These are phyloP conservation scores for Urochloa ruziziensis DNA, from an alignment of 176 grass and related monocot genomes.

Conservation along the genomic window DNA sequence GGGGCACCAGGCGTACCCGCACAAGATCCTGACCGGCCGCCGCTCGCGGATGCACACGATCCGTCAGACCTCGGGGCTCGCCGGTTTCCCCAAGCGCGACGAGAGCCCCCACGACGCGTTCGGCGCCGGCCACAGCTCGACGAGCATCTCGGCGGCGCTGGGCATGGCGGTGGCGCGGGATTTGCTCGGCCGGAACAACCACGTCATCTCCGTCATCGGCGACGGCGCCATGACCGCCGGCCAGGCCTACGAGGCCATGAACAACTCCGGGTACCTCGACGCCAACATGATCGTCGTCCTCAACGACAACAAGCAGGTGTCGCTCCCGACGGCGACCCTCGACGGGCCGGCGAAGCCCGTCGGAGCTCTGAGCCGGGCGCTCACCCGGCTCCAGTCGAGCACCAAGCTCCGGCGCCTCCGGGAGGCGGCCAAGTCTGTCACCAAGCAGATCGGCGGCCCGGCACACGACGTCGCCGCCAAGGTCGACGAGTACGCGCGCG, in stretches of 20 bases:
- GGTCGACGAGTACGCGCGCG: slow-evolving; percentile 83
- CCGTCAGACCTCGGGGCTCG: slow-evolving; percentile 84
- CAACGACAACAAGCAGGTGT: slow-evolving; percentile 98
- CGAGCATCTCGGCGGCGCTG: slow-evolving; percentile 90
- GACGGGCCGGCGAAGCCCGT: slow-evolving; percentile 80
- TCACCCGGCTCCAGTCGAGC: slow-evolving; percentile 89
- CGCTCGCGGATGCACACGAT: slow-evolving; percentile 87
- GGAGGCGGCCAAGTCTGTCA: slow-evolving; percentile 72
- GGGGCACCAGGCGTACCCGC: slow-evolving; percentile 90
- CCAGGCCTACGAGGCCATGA: slow-evolving; percentile 97
- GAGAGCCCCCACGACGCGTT: slow-evolving; percentile 95
- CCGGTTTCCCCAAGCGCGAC: slow-evolving; percentile 92
- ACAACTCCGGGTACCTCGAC: slow-evolving; percentile 86
- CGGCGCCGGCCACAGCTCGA: slow-evolving; percentile 88
- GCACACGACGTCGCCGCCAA: slow-evolving; percentile 77
- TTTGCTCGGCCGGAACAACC: slow-evolving; percentile 67
- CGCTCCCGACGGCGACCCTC: slow-evolving; percentile 79
- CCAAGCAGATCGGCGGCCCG: slow-evolving; percentile 79
- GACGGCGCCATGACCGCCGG: slow-evolving; percentile 98
- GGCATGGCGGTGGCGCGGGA: slow-evolving; percentile 94
- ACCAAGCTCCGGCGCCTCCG: slow-evolving; percentile 78
- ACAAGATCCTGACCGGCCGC: slow-evolving; percentile 93
- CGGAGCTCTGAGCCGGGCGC: slow-evolving; percentile 82
- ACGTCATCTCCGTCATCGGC: slow-evolving; percentile 88
- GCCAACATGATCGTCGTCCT: slow-evolving; percentile 89